These are phyloP conservation scores for Ogataea corticis DNA, from an alignment of 805 yeast species.

Conservation along the genomic window DNA sequence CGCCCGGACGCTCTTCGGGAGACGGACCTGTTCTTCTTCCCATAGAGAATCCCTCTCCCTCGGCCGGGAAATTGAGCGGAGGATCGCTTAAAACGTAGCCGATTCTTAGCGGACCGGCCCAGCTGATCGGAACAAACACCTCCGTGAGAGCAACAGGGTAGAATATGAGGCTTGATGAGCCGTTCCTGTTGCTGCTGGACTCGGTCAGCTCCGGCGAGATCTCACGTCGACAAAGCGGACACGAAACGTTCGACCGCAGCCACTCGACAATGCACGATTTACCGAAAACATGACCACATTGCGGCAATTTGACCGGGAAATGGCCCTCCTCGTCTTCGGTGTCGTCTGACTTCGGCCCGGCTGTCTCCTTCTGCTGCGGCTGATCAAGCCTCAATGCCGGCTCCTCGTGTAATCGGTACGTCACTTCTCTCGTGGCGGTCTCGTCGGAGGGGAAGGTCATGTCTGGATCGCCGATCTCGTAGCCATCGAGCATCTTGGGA, in stretches of 20 bases:
- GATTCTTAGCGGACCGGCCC: constrained; percentile 26
- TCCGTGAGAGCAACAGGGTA: constrained; percentile 34
- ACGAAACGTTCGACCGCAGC: constrained; percentile 67
- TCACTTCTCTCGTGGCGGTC: constrained; percentile 25
- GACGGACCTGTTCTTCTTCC: constrained; percentile 30
- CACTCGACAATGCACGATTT: constrained; percentile 75
- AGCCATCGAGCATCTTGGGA: constrained; percentile 23
- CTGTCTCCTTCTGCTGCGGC: neutral
- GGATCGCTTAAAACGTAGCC: constrained; percentile 29
- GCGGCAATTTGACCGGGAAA: constrained; percentile 65
- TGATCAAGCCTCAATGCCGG: constrained; percentile 3
- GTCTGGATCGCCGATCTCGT: constrained; percentile 26
- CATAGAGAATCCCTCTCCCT: constrained; percentile 27
- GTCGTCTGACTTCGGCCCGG: neutral
- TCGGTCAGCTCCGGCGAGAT: constrained; percentile 34
- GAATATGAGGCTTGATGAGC: constrained; percentile 16
- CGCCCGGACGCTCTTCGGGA: neutral
- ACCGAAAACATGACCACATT: constrained; percentile 82
- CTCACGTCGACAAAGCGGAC: constrained; percentile 80
- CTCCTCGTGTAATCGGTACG: constrained; percentile 16
- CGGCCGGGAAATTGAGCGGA: constrained; percentile 29
- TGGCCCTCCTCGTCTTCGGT: constrained; percentile 38
- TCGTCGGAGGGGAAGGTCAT: constrained; percentile 30
- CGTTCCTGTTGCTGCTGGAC: constrained; percentile 5
- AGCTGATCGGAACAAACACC: constrained; percentile 31